phyloP scores from a whole-genome alignment of 371 early-diverging fungal genomes.

The Parasitella parasitica region DNA sequence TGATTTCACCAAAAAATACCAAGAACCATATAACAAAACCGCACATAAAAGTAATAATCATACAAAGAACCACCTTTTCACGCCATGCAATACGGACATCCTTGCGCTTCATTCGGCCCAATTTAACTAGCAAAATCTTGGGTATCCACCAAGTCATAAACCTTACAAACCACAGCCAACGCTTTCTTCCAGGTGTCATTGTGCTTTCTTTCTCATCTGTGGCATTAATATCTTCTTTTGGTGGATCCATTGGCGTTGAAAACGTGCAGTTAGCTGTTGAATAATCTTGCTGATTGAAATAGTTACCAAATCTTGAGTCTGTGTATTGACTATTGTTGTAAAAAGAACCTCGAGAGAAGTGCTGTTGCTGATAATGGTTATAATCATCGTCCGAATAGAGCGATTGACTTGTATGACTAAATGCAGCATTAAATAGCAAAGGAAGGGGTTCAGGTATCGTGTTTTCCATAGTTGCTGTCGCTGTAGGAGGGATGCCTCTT shows the following conservation, averaged over 20 bases:
- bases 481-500: background rate
- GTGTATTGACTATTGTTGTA: conserved; percentile 3
- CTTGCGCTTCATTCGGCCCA: conserved; percentile 72
- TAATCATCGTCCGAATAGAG: background rate
- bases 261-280: background rate
- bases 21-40: conserved; percentile 85
- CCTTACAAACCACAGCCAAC: conserved; percentile 86
- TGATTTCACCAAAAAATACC: conserved; percentile 73
- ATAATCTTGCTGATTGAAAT: background rate
- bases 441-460: background rate
- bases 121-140: conserved; percentile 53
- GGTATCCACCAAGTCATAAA: conserved; percentile 88
- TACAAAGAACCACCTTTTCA: conserved; percentile 90
- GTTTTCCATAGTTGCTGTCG: background rate
- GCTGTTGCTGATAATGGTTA: background rate
- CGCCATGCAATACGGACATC: conserved; percentile 94
- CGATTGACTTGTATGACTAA: background rate
- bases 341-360: background rate
- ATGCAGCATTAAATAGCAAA: background rate
- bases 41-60: conserved; percentile 80
- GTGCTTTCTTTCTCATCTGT: conserved; percentile 25
- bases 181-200: conserved; percentile 53
- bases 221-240: background rate
- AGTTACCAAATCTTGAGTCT: background rate
- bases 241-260: background rate